These are phyloP conservation scores for Mycena chlorophos DNA, from an alignment of 768 basidiomycete species.

Conservation along the genomic window DNA sequence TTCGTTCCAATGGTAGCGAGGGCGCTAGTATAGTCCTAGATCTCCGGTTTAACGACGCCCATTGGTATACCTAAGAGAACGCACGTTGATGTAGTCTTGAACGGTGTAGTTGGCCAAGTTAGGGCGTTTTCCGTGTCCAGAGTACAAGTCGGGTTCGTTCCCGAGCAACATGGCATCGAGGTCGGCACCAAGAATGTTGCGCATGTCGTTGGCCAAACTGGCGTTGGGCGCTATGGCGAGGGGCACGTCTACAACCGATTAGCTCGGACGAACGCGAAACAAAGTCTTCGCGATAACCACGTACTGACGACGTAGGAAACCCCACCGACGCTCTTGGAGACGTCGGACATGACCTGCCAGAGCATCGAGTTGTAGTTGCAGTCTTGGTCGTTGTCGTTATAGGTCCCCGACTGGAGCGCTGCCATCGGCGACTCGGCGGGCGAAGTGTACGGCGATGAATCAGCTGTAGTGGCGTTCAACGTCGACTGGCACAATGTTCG, in stretches of 20 bases:
- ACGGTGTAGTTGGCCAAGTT: constrained; percentile 47
- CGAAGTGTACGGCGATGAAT: constrained; percentile 44
- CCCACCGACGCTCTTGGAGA: constrained; percentile 32
- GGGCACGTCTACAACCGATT: constrained; percentile 7
- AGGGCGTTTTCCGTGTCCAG: constrained; percentile 41
- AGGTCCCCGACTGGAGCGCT: constrained; percentile 33
- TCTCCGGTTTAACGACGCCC: background rate
- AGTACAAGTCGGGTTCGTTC: constrained; percentile 66
- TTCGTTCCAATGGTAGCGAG: constrained; percentile 4
- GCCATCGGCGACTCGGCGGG: constrained; percentile 44
- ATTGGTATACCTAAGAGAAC: background rate
- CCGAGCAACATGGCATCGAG: constrained; percentile 51
- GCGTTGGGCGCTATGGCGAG: constrained; percentile 12
- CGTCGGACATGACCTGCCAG: constrained; percentile 46
- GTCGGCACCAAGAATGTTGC: constrained; percentile 35
- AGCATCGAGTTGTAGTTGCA: constrained; percentile 48
- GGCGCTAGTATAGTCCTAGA: constrained; percentile 45
- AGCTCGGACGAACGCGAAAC: constrained; percentile 11
- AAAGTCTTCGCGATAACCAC: constrained; percentile 1
- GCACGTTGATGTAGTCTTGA: constrained; percentile 33
- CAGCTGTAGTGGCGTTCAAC: constrained; percentile 26
- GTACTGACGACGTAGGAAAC: constrained; percentile 35
- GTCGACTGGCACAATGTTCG: background rate
- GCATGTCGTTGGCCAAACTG: constrained; percentile 34
- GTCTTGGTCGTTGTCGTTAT: constrained; percentile 46